Percentiles rank a stretch among this genome's conserved stretches.
Conservation (phyloP, 1,139 yeast species). For the Insectozyma bohioensis region DNA sequence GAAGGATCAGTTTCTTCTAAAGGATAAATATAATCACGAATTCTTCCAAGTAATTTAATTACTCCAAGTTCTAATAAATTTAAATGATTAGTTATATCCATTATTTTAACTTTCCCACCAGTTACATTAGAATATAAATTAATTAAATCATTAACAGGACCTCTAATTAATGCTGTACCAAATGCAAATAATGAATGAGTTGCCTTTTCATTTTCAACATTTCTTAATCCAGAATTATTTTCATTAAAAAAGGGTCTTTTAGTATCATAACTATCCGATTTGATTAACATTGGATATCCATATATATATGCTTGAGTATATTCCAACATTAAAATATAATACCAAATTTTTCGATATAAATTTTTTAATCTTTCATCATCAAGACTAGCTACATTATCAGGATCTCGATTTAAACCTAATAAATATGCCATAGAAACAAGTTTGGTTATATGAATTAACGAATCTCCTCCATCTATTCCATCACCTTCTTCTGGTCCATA, state of each 20-base stretch:
- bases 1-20: conserved; percentile 14
- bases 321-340: conserved; percentile 36
- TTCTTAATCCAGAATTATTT: conserved; percentile 13
- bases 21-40: conserved; percentile 32
- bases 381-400: conserved; percentile 22
- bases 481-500: conserved; percentile 56
- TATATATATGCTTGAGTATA: conserved; percentile 31
- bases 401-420: conserved; percentile 48
- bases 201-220: conserved; percentile 18
- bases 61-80: conserved; percentile 33
- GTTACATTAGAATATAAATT: conserved; percentile 7
- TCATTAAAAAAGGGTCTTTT: conserved; percentile 28
- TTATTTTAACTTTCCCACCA: conserved; percentile 8
- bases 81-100: conserved; percentile 17
- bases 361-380: conserved; percentile 28
- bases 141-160: conserved; percentile 13
- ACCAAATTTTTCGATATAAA: conserved; percentile 53
- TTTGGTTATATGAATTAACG: conserved; percentile 35
- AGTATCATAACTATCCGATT: conserved; percentile 36
- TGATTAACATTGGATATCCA: conserved; percentile 41
- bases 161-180: conserved; percentile 18
- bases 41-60: conserved; percentile 26
- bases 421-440: conserved; percentile 42
- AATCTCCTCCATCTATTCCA: conserved; percentile 45
- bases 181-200: conserved; percentile 18